A percentile compares a stretch with the other conserved stretches of the same genome.
These are phyloP conservation scores for Mortierella sp. DNA, from an alignment of 371 early-diverging fungal species.

Conservation along the genomic window DNA sequence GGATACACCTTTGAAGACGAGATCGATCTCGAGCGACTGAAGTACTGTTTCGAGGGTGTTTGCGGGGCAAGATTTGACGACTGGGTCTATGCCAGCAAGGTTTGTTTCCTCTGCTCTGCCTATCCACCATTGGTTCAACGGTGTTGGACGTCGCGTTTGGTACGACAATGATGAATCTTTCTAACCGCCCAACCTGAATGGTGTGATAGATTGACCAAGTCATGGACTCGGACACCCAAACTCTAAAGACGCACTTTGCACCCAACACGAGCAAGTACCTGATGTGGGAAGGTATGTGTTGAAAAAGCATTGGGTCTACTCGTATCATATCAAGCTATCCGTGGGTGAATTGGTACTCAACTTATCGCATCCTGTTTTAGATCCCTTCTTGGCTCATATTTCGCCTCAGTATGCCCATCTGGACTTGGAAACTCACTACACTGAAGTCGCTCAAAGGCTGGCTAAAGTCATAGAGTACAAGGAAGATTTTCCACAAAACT, in stretches of 20 bases:
- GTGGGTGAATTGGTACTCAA: no score
- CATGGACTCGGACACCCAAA: constrained; percentile 58
- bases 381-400: constrained; percentile 80
- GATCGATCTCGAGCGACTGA: constrained; percentile 66
- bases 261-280: constrained; percentile 88
- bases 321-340: no score
- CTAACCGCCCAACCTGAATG: no score
- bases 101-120: neutral
- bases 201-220: constrained; percentile 64
- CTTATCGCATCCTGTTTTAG: no score
- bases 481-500: constrained; percentile 71
- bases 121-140: no score
- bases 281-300: constrained; percentile 81
- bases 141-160: no score
- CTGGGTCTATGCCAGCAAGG: constrained; percentile 75
- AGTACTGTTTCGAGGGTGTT: constrained; percentile 77
- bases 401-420: constrained; percentile 78
- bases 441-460: constrained; percentile 60
- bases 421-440: constrained; percentile 75
- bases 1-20: constrained; percentile 73
- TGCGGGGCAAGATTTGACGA: constrained; percentile 84
- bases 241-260: constrained; percentile 65
- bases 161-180: no score
- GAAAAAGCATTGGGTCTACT: neutral
- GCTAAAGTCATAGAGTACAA: constrained; percentile 59